A percentile compares a stretch with the other conserved stretches of the same genome.
Conservation (phyloP, 108 stramenopile species). For the Bacterosira constricta region DNA sequence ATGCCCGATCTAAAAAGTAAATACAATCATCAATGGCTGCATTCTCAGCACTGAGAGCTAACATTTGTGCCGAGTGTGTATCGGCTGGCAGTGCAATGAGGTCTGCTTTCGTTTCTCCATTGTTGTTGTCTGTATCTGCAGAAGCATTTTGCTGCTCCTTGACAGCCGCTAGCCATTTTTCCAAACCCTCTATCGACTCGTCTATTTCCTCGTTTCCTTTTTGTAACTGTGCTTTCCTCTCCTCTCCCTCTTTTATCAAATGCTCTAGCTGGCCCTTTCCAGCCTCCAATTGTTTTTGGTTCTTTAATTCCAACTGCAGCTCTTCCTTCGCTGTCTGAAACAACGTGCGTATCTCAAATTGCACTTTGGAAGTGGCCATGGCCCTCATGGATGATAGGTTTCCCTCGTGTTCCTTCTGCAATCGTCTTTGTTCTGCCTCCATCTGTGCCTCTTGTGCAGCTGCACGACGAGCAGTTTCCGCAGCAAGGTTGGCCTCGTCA, state of each 20-base stretch:
- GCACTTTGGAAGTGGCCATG: conserved; percentile 53
- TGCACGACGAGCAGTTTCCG: conserved; percentile 46
- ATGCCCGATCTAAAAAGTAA: conserved; percentile 82
- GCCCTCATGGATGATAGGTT: conserved; percentile 42
- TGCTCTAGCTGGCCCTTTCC: conserved; percentile 51
- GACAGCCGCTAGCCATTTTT: conserved; percentile 54
- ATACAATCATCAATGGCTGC: conserved; percentile 77
- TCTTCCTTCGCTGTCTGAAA: conserved; percentile 40
- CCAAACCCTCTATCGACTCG: conserved; percentile 48
- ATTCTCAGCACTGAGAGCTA: conserved; percentile 72
- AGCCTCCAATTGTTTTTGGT: conserved; percentile 53
- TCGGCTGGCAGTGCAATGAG: conserved; percentile 53
- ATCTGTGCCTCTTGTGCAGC: conserved; percentile 22
- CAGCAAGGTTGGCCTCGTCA: conserved; percentile 56
- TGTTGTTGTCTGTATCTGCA: conserved; percentile 23
- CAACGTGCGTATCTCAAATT: conserved; percentile 34
- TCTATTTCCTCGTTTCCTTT: conserved; percentile 51
- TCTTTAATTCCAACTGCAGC: conserved; percentile 52
- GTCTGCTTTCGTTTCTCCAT: conserved; percentile 15
- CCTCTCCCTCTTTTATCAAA: conserved; percentile 27
- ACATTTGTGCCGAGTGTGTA: conserved; percentile 71
- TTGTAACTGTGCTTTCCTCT: conserved; percentile 45
- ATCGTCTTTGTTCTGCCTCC: conserved; percentile 40
- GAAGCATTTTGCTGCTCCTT: conserved; percentile 17
- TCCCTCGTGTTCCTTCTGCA: conserved; percentile 42